Evolutionary conservation across 176 grass and related monocot species (phyloP).

Genomic region (Avena eriantha): DNA sequence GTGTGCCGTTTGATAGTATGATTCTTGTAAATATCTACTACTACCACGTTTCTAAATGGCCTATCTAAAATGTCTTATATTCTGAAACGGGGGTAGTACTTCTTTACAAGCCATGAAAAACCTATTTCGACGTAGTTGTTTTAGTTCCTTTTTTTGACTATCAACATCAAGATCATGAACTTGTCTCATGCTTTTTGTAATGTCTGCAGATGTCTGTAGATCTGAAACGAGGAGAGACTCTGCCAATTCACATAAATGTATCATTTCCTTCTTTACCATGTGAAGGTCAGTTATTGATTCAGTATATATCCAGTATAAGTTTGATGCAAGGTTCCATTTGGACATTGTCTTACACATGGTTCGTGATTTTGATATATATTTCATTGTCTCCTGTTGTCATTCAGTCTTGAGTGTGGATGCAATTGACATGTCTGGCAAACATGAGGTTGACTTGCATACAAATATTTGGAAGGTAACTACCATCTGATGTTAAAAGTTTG

Average conservation of each 20-base stretch:
- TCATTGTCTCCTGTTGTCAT: constrained; percentile 36
- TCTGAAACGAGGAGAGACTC: constrained; percentile 93
- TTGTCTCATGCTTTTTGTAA: background rate
- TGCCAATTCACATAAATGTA: constrained; percentile 97
- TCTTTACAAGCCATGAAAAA: background rate
- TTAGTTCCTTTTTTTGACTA: constrained; percentile 10
- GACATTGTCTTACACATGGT: background rate
- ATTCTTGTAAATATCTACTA: background rate
- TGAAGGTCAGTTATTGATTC: constrained; percentile 69
- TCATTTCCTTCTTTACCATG: constrained; percentile 97
- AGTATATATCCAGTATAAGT: constrained; percentile 8
- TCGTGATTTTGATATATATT: constrained; percentile 34
- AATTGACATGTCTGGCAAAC: constrained; percentile 98
- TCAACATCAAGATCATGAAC: constrained; percentile 27
- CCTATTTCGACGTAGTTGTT: background rate
- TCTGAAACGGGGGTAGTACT: no score
- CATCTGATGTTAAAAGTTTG: constrained; percentile 22
- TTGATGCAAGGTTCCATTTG: background rate
- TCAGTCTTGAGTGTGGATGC: constrained; percentile 94
- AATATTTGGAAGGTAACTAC: constrained; percentile 94
- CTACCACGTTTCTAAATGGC: no score
- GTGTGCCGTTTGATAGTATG: background rate
- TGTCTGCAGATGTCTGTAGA: constrained; percentile 93
- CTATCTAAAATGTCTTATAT: no score
- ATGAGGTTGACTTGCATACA: constrained; percentile 99